A percentile compares a stretch with the other conserved stretches of the same genome.
Evolutionary conservation across 202 grass and related monocot species (phyloP).

Genomic region (Hordeum pubiflorum): DNA sequence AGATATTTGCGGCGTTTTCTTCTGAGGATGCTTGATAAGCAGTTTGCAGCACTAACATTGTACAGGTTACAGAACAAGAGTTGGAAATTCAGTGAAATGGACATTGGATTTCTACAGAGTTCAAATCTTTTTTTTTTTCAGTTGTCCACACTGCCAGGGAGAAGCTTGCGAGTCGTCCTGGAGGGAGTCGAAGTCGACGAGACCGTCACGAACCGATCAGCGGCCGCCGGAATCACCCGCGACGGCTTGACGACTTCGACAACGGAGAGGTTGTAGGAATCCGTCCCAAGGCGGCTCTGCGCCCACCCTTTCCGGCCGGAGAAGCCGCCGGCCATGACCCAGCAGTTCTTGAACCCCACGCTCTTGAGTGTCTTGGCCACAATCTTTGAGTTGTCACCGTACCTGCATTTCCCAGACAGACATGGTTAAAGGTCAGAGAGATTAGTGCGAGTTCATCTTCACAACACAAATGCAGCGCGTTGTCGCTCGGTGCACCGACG

Average conservation of each 20-base stretch:
- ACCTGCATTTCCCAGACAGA: conserved; percentile 33
- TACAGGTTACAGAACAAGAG: not conserved
- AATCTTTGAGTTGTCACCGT: conserved; percentile 56
- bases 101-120: not conserved
- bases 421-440: not conserved
- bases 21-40: not conserved
- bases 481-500: conserved; percentile 41
- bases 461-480: not conserved
- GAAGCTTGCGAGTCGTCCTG: conserved; percentile 47
- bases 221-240: conserved; percentile 45
- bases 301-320: conserved; percentile 77
- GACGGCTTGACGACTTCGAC: conserved; percentile 71
- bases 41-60: not conserved
- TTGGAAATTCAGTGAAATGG: not conserved
- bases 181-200: conserved; percentile 25
- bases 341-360: conserved; percentile 78
- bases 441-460: not conserved
- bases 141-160: conserved; percentile 46
- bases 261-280: conserved; percentile 49
- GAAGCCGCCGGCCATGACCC: conserved; percentile 78
- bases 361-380: conserved; percentile 64
- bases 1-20: not conserved
- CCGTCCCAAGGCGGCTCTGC: conserved; percentile 65
- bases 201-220: conserved; percentile 40
- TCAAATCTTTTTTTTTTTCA: not conserved